phyloP scores from a whole-genome alignment of 306 rosid genomes.

The Quercus agrifolia region DNA sequence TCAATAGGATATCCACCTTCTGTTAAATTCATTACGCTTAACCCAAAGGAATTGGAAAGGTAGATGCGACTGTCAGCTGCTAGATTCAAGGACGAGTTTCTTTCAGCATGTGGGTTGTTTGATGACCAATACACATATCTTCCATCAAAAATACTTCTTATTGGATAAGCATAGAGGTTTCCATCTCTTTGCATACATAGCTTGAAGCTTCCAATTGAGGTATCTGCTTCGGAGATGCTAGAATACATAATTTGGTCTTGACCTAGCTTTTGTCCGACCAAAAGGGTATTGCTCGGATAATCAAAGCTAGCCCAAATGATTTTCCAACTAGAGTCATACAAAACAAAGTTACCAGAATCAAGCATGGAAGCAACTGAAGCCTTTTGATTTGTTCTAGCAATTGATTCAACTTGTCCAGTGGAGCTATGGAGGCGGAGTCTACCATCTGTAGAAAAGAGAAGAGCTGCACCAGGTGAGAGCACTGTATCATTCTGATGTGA shows the following conservation, averaged over 20 bases:
- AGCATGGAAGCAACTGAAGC: conserved; percentile 4
- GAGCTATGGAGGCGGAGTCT: background rate
- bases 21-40: background rate
- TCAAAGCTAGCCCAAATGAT: background rate
- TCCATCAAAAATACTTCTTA: background rate
- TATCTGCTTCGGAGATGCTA: background rate
- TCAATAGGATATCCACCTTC: background rate
- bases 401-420: background rate
- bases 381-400: background rate
- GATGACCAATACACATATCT: background rate
- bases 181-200: background rate
- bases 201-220: background rate
- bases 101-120: background rate
- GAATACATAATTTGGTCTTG: background rate
- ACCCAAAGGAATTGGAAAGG: background rate
- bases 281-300: background rate
- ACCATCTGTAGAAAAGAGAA: background rate
- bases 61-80: background rate
- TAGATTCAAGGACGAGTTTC: background rate
- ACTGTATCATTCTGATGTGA: background rate
- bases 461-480: background rate
- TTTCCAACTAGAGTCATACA: background rate
- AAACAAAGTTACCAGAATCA: background rate
- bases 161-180: background rate
- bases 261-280: background rate